Percentiles rank a stretch among this genome's conserved stretches.
phyloP scores from a whole-genome alignment of 805 yeast species.

The Saccharomycopsis selenospora region DNA sequence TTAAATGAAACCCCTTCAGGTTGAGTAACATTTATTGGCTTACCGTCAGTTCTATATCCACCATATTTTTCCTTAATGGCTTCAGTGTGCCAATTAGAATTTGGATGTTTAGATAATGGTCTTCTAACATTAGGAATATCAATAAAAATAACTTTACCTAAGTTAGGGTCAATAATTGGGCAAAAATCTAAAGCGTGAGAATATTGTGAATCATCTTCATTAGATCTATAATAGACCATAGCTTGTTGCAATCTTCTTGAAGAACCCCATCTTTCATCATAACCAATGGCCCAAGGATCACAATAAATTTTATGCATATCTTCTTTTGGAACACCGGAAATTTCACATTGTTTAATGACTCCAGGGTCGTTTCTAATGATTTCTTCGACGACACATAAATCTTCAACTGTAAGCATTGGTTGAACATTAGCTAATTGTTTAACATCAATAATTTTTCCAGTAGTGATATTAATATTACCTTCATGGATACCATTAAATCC shows the following conservation, averaged over 20 bases:
- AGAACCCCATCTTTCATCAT: conserved; percentile 74
- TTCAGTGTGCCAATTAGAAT: conserved; percentile 62
- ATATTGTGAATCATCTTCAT: conserved; percentile 71
- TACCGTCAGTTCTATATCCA: conserved; percentile 53
- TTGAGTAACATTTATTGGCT: conserved; percentile 65
- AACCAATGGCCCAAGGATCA: conserved; percentile 67
- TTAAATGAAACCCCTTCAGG: conserved; percentile 79
- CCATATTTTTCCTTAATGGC: conserved; percentile 57
- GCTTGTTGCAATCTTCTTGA: conserved; percentile 73
- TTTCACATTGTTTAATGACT: conserved; percentile 64
- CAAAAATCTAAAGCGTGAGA: conserved; percentile 68
- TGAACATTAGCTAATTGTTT: conserved; percentile 53
- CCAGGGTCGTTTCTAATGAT: conserved; percentile 62
- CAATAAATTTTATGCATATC: conserved; percentile 45
- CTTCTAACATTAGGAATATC: conserved; percentile 73
- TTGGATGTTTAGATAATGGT: conserved; percentile 60
- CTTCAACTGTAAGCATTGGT: conserved; percentile 69
- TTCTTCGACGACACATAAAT: conserved; percentile 54
- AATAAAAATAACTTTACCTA: conserved; percentile 58
- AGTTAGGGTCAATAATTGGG: conserved; percentile 73
- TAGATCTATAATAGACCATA: conserved; percentile 65
- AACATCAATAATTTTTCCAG: conserved; percentile 40
- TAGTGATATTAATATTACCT: conserved; percentile 56
- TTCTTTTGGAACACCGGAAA: conserved; percentile 58
- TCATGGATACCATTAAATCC: conserved; percentile 61